Conservation (phyloP, 129 eudicot genomes). For the Escallonia rubra region DNA sequence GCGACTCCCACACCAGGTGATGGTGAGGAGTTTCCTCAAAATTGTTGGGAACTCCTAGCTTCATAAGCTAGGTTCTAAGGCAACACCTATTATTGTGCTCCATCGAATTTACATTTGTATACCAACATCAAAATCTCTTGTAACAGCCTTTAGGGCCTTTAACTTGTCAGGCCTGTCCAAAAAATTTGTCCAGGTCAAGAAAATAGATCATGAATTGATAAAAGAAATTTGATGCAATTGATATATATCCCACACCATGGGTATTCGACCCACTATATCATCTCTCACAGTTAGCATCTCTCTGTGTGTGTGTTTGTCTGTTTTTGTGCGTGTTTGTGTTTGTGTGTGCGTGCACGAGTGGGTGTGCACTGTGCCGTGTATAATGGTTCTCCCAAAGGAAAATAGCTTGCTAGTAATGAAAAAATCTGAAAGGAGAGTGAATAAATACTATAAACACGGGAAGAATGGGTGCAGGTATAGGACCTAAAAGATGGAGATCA, state of each 20-base stretch:
- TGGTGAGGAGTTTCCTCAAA: too few species aligned
- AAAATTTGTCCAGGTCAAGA: conserved; percentile 7
- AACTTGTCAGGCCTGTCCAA: conserved; percentile 21
- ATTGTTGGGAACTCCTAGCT: too few species aligned
- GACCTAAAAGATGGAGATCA: not conserved
- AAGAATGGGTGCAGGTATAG: not conserved
- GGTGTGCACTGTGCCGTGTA: not conserved
- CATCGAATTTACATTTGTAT: too few species aligned
- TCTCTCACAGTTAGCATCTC: not conserved
- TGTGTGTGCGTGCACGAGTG: too few species aligned
- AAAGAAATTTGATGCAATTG: not conserved
- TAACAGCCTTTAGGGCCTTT: conserved; percentile 7
- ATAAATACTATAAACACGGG: not conserved
- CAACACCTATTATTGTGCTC: too few species aligned
- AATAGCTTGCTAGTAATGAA: not conserved
- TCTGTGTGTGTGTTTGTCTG: not conserved
- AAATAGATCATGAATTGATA: not conserved
- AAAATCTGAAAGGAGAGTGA: not conserved
- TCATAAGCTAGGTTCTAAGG: too few species aligned
- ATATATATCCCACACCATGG: not conserved
- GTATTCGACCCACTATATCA: too few species aligned
- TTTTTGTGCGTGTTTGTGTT: not conserved
- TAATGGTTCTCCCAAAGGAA: not conserved
- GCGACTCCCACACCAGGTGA: not conserved
- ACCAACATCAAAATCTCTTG: conserved; percentile 1